Conservation (phyloP, 768 basidiomycete species). For the Russula vinacea region DNA sequence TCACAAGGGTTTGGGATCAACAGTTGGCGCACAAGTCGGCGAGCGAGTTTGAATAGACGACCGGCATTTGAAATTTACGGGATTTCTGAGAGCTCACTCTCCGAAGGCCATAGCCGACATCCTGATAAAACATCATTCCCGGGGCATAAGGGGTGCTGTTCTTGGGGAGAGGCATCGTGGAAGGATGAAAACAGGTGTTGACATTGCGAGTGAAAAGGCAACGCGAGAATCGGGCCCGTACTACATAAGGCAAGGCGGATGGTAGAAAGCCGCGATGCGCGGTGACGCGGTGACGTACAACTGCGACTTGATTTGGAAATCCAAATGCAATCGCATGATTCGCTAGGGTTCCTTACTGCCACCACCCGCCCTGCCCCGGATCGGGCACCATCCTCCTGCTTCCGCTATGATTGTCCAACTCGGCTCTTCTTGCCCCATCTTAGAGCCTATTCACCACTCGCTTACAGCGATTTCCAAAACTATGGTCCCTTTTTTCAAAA, state of each 20-base stretch:
- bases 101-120: slow-evolving; percentile 13
- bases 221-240: neutral
- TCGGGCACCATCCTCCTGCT: neutral
- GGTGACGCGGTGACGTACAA: slow-evolving; percentile 16
- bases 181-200: neutral
- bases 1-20: neutral
- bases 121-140: no score
- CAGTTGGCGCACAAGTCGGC: slow-evolving; percentile 18
- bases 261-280: neutral
- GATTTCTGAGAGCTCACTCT: neutral
- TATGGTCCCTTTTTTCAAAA: no score
- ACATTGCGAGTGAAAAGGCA: neutral
- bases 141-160: neutral
- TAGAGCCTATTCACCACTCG: slow-evolving; percentile 32
- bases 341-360: neutral
- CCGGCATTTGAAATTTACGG: slow-evolving; percentile 14
- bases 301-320: neutral
- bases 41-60: slow-evolving; percentile 12
- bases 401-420: slow-evolving; percentile 17
- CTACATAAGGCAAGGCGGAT: slow-evolving; percentile 12
- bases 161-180: neutral
- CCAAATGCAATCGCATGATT: slow-evolving; percentile 3
- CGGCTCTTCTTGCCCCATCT: neutral
- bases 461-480: no score
- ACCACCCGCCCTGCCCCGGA: neutral